Conservation (phyloP, 495 filamentous ascomycete species). For the Corynascus novoguineensis region DNA sequence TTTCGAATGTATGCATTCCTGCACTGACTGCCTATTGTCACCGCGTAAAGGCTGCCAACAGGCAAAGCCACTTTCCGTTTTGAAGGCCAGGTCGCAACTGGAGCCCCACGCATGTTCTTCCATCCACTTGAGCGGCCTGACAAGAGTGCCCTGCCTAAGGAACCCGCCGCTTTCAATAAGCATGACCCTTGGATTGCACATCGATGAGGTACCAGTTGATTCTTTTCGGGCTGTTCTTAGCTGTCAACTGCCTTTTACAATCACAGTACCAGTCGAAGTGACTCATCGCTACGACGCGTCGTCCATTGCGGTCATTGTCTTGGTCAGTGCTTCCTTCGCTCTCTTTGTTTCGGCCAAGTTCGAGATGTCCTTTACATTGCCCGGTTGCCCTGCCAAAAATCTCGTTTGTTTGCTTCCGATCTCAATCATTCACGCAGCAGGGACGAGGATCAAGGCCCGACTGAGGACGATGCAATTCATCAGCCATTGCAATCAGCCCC, state of each 20-base stretch:
- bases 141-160: neutral
- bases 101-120: neutral
- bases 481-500: constrained; percentile 1
- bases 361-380: neutral
- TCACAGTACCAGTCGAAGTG: constrained; percentile 20
- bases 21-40: constrained; percentile 1
- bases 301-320: neutral
- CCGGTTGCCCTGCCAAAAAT: neutral
- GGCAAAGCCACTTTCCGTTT: neutral
- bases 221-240: no score
- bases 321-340: constrained; percentile 4
- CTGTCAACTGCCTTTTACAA: neutral
- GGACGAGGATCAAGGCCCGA: neutral
- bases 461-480: neutral
- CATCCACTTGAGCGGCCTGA: neutral
- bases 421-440: neutral
- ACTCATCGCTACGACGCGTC: constrained; percentile 15
- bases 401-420: constrained; percentile 2
- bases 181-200: neutral
- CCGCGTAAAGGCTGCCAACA: neutral
- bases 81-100: no score
- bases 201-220: neutral
- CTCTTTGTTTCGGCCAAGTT: constrained; percentile 7
- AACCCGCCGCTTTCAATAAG: neutral
- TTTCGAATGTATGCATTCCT: neutral